phyloP scores from a whole-genome alignment of 2,329 filamentous ascomycete genomes.

The Lomentospora prolificans region DNA sequence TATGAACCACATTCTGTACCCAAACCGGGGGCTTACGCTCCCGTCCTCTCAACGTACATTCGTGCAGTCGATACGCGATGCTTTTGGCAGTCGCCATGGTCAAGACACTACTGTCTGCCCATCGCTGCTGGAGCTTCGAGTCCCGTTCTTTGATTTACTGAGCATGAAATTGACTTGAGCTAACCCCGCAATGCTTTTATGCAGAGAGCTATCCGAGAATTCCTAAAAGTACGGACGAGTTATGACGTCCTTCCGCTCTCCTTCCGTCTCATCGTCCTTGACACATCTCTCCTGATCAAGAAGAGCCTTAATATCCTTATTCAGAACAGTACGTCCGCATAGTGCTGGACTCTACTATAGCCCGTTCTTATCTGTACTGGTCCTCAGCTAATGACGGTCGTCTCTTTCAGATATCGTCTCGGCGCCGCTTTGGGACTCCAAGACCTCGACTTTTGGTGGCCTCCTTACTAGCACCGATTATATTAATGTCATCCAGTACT shows the following conservation, averaged over 20 bases:
- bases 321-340: constrained; percentile 65
- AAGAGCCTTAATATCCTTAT: constrained; percentile 93
- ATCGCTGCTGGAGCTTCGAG: neutral
- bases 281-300: constrained; percentile 89
- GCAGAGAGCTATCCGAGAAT: constrained; percentile 85
- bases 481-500: constrained; percentile 98
- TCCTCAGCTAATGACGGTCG: neutral
- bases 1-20: too few relatives aligned
- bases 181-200: constrained; percentile 6
- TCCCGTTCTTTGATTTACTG: neutral
- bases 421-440: constrained; percentile 92
- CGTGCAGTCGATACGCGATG: too few relatives aligned
- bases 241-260: constrained; percentile 96
- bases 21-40: too few relatives aligned
- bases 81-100: too few relatives aligned
- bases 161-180: neutral
- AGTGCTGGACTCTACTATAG: neutral
- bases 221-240: constrained; percentile 90
- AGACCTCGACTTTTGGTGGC: constrained; percentile 84
- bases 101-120: too few relatives aligned
- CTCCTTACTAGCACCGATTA: constrained; percentile 93
- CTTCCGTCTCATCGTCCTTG: constrained; percentile 90
- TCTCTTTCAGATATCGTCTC: constrained; percentile 77
- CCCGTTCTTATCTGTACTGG: constrained; percentile 10
- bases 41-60: too few relatives aligned